Evolutionary conservation across 83 land plant species (phyloP), one percentile per base, ranked within the genome.

Genomic region (Picea engelmannii): DNA sequence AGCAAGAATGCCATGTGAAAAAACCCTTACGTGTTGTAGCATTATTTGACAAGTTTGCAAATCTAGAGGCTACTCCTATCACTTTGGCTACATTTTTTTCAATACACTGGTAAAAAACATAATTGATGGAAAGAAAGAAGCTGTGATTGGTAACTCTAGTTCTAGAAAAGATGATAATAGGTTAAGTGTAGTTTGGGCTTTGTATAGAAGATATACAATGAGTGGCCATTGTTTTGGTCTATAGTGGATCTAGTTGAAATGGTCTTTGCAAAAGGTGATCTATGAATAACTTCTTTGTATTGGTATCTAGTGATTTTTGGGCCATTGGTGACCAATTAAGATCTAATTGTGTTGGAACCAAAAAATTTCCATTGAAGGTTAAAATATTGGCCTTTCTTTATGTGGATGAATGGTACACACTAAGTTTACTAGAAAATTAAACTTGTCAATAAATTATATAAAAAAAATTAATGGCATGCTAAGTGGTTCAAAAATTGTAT

Each of bases 191-290:
- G 2, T 1, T 31, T 31, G 35, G 2, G 2, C 2, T 31, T 31
- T 31, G 2, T 31, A 1, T 31, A 86, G 27, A 87, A 86, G 80
- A 95, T 93, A 96, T 95, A 93, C 84, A 90, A 91, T 65, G 81
- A 78, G 71, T 95, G 98, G 96, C 96, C 98, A 68, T 95, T 95
- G 83, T 93, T 95, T 73, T 89, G 96, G 79, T 94, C 91, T 80
- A 95, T 95, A 21, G 83, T 95, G 47, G 96, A 93, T 82, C 80
- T 95, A 47, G 83, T 93, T 81, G 97, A 31, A 31, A 31, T 31
- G 35, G 2, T 1, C 2, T 31, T 31, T 31, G 35, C 35, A 31
- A 31, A 31, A 93, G 83, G 98, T 78, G 94, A 95, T 79, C 97
- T 94, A 1, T 88, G 94, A 4, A 95, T 95, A 67, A 94, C 96